phyloP scores from a whole-genome alignment of 2,329 filamentous ascomycete genomes.

The Claviceps sp. region DNA sequence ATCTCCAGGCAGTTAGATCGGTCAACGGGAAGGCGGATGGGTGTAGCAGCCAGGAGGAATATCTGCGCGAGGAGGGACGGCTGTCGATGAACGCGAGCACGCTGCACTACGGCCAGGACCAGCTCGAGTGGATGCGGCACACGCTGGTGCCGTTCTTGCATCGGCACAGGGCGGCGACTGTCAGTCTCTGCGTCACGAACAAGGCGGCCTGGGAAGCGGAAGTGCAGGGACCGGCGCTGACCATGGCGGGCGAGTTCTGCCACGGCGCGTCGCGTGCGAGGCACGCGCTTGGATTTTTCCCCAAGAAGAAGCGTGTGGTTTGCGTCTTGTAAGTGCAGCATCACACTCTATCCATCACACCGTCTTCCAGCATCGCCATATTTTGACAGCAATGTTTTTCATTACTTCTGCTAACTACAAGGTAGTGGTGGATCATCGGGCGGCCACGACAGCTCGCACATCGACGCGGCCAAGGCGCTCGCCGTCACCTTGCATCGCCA shows the following conservation, averaged over 20 bases:
- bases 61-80: not conserved
- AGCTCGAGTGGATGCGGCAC: conserved; percentile 1
- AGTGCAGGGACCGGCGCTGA: not conserved
- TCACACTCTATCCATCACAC: not conserved
- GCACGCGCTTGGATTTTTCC: not conserved
- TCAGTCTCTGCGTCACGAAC: not conserved
- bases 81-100: not conserved
- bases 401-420: not conserved
- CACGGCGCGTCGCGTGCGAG: not conserved
- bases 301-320: not conserved
- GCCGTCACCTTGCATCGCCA: conserved; percentile 58
- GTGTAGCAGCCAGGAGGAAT: not conserved
- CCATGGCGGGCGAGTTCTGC: not conserved
- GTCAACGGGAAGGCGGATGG: not conserved
- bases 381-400: not conserved
- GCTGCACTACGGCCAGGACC: not conserved
- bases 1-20: not conserved
- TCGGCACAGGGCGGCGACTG: not conserved
- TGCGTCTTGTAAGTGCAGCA: not conserved
- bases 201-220: not conserved
- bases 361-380: not conserved
- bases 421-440: conserved; percentile 12
- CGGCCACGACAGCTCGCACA: conserved; percentile 58
- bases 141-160: not conserved
- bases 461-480: conserved; percentile 63